These are phyloP conservation scores for Wickerhamomyces mucosus DNA, from an alignment of 805 yeast species.

Conservation along the genomic window DNA sequence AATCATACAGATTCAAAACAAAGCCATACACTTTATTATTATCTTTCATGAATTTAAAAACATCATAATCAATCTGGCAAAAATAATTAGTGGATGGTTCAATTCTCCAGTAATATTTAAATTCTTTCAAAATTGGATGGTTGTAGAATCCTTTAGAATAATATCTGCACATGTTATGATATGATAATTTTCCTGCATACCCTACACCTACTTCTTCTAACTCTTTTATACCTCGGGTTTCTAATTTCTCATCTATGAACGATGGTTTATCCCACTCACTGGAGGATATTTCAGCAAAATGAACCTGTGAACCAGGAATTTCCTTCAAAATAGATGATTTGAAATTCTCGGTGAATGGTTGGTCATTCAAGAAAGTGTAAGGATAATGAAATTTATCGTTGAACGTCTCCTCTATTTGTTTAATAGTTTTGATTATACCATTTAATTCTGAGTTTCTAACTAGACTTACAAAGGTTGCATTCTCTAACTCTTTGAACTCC, in stretches of 20 bases:
- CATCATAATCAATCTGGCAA: constrained; percentile 66
- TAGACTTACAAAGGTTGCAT: constrained; percentile 66
- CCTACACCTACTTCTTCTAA: constrained; percentile 37
- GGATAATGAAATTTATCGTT: constrained; percentile 70
- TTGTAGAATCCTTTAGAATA: constrained; percentile 58
- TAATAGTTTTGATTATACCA: constrained; percentile 42
- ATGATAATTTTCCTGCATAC: constrained; percentile 52
- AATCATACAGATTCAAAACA: constrained; percentile 59
- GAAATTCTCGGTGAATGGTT: constrained; percentile 51
- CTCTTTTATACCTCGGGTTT: constrained; percentile 29
- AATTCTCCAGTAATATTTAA: constrained; percentile 70
- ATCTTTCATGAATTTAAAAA: constrained; percentile 62
- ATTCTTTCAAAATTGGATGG: constrained; percentile 51
- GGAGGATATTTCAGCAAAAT: constrained; percentile 36
- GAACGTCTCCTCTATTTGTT: constrained; percentile 52
- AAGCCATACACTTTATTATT: constrained; percentile 69
- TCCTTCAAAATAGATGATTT: constrained; percentile 29
- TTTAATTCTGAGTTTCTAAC: constrained; percentile 59
- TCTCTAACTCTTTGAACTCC: constrained; percentile 30
- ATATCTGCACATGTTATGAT: constrained; percentile 82
- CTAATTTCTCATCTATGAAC: constrained; percentile 37
- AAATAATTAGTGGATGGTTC: constrained; percentile 67
- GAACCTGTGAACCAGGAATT: constrained; percentile 31
- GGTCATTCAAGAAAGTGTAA: constrained; percentile 71
- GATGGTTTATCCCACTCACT: constrained; percentile 53